Evolutionary conservation across 164 flowering plant genomes (phyloP).

Genomic region (Piper longum): DNA sequence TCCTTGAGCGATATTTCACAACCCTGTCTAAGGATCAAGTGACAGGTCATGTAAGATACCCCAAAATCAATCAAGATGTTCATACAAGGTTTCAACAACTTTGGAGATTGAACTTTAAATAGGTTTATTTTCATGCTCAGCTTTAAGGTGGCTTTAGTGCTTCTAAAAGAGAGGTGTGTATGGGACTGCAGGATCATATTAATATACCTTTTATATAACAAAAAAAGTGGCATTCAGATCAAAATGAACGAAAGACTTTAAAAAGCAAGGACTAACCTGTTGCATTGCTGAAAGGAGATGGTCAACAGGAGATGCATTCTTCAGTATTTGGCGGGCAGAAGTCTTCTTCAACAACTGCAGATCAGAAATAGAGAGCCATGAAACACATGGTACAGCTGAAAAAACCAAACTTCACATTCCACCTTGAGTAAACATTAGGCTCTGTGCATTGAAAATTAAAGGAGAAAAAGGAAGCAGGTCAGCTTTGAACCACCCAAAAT

Average conservation of each 20-base stretch:
- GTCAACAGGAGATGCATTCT: conserved; percentile 55
- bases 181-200: no score
- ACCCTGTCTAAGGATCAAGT: conserved; percentile 60
- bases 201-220: no score
- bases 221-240: background rate
- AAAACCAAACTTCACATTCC: conserved; percentile 11
- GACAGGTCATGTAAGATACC: conserved; percentile 14
- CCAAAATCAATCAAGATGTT: background rate
- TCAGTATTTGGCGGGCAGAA: conserved; percentile 60
- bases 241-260: background rate
- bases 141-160: no score
- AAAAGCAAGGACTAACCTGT: conserved; percentile 42
- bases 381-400: background rate
- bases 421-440: background rate
- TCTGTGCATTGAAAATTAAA: no score
- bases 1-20: conserved; percentile 82
- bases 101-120: no score
- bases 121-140: no score
- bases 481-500: no score
- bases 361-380: conserved; percentile 19
- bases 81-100: background rate
- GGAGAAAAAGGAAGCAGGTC: background rate
- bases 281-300: conserved; percentile 58
- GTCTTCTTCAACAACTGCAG: conserved; percentile 80
- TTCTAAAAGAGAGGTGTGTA: no score